Conservation (phyloP, 495 filamentous ascomycete species). For the Mycothermus thermophilus region DNA sequence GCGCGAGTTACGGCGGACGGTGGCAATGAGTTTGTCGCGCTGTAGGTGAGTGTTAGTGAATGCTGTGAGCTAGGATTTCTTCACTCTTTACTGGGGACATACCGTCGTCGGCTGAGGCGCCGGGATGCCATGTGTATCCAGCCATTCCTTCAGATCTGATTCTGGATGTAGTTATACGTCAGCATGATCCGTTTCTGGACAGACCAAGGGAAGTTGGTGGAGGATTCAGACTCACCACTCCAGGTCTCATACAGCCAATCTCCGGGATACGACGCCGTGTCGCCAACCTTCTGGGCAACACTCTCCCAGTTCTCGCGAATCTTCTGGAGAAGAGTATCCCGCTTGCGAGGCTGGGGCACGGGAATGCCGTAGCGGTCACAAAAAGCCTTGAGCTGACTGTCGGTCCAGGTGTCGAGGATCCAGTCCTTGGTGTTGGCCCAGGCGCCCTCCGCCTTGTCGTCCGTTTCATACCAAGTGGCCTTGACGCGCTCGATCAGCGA, state of each 20-base stretch:
- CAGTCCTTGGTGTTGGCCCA: constrained; percentile 67
- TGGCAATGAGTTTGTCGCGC: constrained; percentile 78
- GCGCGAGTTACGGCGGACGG: constrained; percentile 81
- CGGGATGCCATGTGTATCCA: constrained; percentile 81
- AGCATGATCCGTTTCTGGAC: too few species aligned
- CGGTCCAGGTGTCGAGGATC: constrained; percentile 80
- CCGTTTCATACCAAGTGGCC: constrained; percentile 57
- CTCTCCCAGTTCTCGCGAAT: constrained; percentile 70
- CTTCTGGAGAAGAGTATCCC: constrained; percentile 65
- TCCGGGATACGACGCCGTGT: constrained; percentile 76
- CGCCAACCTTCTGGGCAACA: constrained; percentile 68
- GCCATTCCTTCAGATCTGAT: constrained; percentile 51
- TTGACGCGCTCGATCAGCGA: constrained; percentile 54
- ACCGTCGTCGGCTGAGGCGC: constrained; percentile 65
- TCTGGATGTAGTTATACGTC: constrained; percentile 12
- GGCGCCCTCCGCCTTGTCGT: constrained; percentile 56
- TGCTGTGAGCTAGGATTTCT: constrained; percentile 3
- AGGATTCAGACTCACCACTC: constrained; percentile 52
- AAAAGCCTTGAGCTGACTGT: constrained; percentile 72
- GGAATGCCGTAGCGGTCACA: constrained; percentile 79
- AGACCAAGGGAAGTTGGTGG: too few species aligned
- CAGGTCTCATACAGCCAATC: constrained; percentile 89
- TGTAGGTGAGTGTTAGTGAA: too few species aligned
- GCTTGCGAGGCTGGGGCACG: constrained; percentile 68
- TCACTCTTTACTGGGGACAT: too few species aligned